Conservation (phyloP, 768 basidiomycete species). For the Boletus sensibilis region DNA sequence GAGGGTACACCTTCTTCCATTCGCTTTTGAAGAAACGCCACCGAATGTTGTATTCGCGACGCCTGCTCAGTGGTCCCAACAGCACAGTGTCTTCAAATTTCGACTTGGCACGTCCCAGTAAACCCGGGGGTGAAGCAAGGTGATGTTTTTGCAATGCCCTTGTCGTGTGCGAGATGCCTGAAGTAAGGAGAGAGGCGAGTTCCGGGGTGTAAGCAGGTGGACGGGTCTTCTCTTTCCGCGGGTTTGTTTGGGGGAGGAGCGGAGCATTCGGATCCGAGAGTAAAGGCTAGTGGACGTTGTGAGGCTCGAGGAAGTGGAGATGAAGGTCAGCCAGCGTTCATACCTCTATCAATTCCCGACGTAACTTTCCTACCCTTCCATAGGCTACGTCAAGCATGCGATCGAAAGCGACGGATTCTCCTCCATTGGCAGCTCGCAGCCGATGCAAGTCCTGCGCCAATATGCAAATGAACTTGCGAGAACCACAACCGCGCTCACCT, state of each 20-base stretch:
- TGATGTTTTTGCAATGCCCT: conserved; percentile 43
- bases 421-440: conserved; percentile 54
- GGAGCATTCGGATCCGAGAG: conserved; percentile 45
- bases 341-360: conserved; percentile 68
- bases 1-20: conserved; percentile 55
- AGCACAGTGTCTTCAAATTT: conserved; percentile 55
- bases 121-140: conserved; percentile 49
- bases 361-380: conserved; percentile 70
- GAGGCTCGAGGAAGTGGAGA: conserved; percentile 1
- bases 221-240: conserved; percentile 49
- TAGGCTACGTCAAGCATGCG: conserved; percentile 69
- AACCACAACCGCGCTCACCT: conserved; percentile 37
- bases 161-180: conserved; percentile 42
- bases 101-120: conserved; percentile 59
- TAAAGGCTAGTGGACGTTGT: conserved; percentile 46
- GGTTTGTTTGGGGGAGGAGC: conserved; percentile 49
- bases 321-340: background rate
- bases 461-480: background rate
- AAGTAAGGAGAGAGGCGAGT: conserved; percentile 61
- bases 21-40: conserved; percentile 62
- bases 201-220: conserved; percentile 66
- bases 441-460: conserved; percentile 48
- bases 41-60: conserved; percentile 70
- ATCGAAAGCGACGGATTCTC: conserved; percentile 49
- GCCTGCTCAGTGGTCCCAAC: conserved; percentile 67